These are phyloP conservation scores for Zoysia japonica DNA, from an alignment of 176 grass and related monocot genomes.

Conservation along the genomic window DNA sequence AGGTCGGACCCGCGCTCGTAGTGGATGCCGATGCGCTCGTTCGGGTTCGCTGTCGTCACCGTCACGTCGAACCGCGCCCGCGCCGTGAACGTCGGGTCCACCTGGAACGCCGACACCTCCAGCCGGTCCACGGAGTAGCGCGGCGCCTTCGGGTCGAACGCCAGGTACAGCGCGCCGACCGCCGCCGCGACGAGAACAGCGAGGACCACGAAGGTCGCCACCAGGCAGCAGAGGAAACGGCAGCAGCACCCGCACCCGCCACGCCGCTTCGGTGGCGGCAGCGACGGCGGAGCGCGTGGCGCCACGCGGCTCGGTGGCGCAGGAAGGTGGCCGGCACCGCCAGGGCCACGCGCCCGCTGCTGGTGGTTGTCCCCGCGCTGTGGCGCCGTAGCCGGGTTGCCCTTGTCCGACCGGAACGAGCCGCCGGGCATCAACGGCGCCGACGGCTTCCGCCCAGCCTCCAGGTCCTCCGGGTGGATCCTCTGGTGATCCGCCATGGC, in stretches of 20 bases:
- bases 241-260: slow-evolving; percentile 51
- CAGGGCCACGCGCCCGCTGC: neutral
- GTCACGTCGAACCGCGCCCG: slow-evolving; percentile 65
- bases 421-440: slow-evolving; percentile 49
- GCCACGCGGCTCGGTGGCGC: slow-evolving; percentile 39
- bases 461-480: slow-evolving; percentile 84
- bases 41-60: slow-evolving; percentile 73
- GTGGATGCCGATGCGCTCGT: slow-evolving; percentile 61
- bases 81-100: slow-evolving; percentile 42
- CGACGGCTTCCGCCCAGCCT: slow-evolving; percentile 45
- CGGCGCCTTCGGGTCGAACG: slow-evolving; percentile 69
- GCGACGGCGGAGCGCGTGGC: neutral
- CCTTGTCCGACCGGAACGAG: slow-evolving; percentile 61
- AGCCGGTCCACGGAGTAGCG: slow-evolving; percentile 81
- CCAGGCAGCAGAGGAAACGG: slow-evolving; percentile 55
- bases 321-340: neutral
- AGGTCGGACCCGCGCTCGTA: slow-evolving; percentile 65
- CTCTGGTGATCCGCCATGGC: slow-evolving; percentile 73
- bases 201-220: slow-evolving; percentile 30
- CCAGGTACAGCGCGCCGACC: slow-evolving; percentile 51
- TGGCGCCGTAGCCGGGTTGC: slow-evolving; percentile 1
- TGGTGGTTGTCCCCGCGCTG: neutral
- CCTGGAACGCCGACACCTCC: slow-evolving; percentile 49
- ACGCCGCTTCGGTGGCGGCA: slow-evolving; percentile 17
- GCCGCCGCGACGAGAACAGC: slow-evolving; percentile 48